phyloP scores from a whole-genome alignment of 305 asterid species.

The Plantago coronopus region DNA sequence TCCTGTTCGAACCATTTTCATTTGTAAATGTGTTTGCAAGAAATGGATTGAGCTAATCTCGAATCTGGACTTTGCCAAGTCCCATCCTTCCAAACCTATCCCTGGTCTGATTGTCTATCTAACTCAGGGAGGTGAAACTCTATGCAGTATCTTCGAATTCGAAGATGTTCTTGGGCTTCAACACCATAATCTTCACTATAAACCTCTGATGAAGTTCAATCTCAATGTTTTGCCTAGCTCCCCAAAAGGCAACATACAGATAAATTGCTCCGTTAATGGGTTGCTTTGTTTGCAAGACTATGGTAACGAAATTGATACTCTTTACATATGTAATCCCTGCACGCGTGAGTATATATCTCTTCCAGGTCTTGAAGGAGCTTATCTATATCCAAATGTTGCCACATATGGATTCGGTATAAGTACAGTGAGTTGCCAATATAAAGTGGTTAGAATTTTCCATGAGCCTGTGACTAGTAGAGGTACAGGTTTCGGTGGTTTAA shows the following conservation, averaged over 20 bases:
- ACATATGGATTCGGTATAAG: background rate
- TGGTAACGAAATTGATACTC: background rate
- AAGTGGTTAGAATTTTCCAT: background rate
- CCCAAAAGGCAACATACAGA: background rate
- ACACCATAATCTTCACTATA: constrained; percentile 26
- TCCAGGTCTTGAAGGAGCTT: background rate
- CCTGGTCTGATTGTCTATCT: constrained; percentile 22
- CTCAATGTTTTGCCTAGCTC: background rate
- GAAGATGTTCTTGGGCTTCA: constrained; percentile 27
- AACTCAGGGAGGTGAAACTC: background rate
- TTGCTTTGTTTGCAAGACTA: background rate
- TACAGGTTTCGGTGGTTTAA: background rate
- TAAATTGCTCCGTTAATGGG: constrained; percentile 36
- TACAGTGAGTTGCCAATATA: background rate
- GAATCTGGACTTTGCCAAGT: constrained; percentile 26
- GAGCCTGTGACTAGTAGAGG: background rate
- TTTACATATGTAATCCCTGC: constrained; percentile 5
- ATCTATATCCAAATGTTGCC: background rate
- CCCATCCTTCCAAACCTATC: constrained; percentile 29
- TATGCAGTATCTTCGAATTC: constrained; percentile 24
- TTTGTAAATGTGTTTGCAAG: constrained; percentile 40
- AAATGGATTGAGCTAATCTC: constrained; percentile 27
- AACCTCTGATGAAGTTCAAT: constrained; percentile 17
- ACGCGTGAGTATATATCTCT: constrained; percentile 9
- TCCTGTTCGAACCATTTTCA: constrained; percentile 23